Evolutionary conservation across 2,329 filamentous ascomycete genomes (phyloP), one percentile per base, ranked within the genome.

Genomic region (Cercospora nicotianae): DNA sequence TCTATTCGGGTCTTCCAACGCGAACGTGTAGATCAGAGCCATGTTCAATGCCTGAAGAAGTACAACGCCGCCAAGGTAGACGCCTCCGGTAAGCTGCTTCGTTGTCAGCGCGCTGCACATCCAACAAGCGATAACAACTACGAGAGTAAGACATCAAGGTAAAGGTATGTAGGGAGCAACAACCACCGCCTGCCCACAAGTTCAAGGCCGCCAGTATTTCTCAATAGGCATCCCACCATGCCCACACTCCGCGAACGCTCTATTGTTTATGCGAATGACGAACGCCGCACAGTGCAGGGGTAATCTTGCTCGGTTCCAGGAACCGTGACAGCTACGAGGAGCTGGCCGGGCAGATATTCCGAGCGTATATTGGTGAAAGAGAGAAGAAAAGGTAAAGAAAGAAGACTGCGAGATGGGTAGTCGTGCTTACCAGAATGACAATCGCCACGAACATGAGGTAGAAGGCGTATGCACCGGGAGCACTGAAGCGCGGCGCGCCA

Each of bases 21-120:
- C 89, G 72, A 89, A 91, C 5, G 93, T 97, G 78, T 97, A 97
- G 60, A 87, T 84, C 76, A 97, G 86, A 48, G 93, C 92, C 68
- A 97, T 83, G 63, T 91, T 89, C 64, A 99, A 85, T 12, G 91
- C 79, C 73, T 70, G 72, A 62, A 84, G 77, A 71, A 90, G 88
- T 59, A 85, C 81, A 66, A 79, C 78, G 55, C 82, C 81, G 62
- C 83, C 82, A 30, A 89, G 80, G 64, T 87, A 75, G 67, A 83
- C 74, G 69, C 84, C 83, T 75, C 72, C 72, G 18, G 71, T 70
- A 39, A 77, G 69, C 77, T 77, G 71, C 42, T 62, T 31, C 48
- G 55, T 23, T 67, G 74, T 77, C 69, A 77, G 75, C 68, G 64
- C 60, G 65, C 42, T 39, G 55, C 67, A 39, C 53, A 64, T 39